Evolutionary conservation across 768 basidiomycete genomes (phyloP).

Genomic region (Mycena albidolilacea): DNA sequence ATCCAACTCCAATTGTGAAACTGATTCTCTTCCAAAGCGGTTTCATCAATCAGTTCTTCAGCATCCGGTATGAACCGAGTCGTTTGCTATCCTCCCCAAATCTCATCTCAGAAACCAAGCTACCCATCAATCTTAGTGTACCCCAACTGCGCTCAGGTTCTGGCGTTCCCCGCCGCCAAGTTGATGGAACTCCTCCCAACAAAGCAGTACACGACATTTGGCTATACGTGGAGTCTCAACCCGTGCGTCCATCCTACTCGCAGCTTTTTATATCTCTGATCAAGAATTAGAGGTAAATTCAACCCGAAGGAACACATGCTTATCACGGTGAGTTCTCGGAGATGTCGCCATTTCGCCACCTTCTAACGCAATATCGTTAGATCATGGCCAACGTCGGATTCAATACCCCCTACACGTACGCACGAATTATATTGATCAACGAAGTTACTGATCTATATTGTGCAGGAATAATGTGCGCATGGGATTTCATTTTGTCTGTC

Average conservation of each 20-base stretch:
- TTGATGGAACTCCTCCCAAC: slow-evolving; percentile 50
- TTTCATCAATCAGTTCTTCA: slow-evolving; percentile 51
- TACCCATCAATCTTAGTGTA: slow-evolving; percentile 39
- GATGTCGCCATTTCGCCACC: neutral
- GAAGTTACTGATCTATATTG: slow-evolving; percentile 39
- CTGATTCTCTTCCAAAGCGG: slow-evolving; percentile 27
- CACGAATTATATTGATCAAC: slow-evolving; percentile 41
- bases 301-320: slow-evolving; percentile 77
- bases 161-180: slow-evolving; percentile 62
- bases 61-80: slow-evolving; percentile 41
- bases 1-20: no score
- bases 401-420: slow-evolving; percentile 63
- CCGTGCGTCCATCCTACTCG: slow-evolving; percentile 41
- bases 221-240: slow-evolving; percentile 65
- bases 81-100: neutral
- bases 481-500: neutral
- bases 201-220: slow-evolving; percentile 56
- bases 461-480: slow-evolving; percentile 19
- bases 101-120: neutral
- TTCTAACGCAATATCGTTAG: neutral
- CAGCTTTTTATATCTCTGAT: neutral
- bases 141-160: slow-evolving; percentile 60
- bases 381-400: slow-evolving; percentile 68
- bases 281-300: slow-evolving; percentile 63
- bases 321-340: slow-evolving; percentile 51